phyloP scores from a whole-genome alignment of 2,329 filamentous ascomycete species.

The Xylaria digitata region DNA sequence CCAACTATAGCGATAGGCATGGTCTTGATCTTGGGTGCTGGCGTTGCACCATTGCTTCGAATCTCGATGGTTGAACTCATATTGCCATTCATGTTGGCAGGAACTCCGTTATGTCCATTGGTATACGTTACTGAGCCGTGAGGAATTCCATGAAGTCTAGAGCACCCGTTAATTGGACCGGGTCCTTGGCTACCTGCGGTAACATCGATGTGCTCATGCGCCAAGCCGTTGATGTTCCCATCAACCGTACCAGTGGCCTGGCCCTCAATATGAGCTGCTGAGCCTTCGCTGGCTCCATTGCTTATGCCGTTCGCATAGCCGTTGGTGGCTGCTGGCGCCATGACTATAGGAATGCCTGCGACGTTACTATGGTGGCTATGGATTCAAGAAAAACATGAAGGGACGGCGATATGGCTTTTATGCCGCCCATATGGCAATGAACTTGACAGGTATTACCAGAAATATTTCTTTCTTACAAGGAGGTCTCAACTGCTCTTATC shows the following conservation, averaged over 20 bases:
- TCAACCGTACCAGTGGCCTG: conserved; percentile 43
- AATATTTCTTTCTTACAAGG: not conserved
- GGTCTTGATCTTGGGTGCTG: conserved; percentile 31
- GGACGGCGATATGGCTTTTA: conserved; percentile 43
- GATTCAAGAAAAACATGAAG: conserved; percentile 36
- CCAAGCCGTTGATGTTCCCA: conserved; percentile 38
- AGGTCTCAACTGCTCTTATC: conserved; percentile 14
- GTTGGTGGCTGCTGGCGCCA: conserved; percentile 49
- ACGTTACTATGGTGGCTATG: conserved; percentile 39
- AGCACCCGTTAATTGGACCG: conserved; percentile 28
- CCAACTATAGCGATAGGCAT: conserved; percentile 53
- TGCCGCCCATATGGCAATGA: conserved; percentile 32
- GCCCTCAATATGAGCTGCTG: conserved; percentile 48
- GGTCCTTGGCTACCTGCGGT: conserved; percentile 26
- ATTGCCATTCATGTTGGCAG: conserved; percentile 37
- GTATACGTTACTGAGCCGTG: conserved; percentile 25
- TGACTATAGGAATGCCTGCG: conserved; percentile 42
- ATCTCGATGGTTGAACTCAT: conserved; percentile 21
- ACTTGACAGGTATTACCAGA: conserved; percentile 4
- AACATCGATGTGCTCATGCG: conserved; percentile 27
- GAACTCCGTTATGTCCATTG: conserved; percentile 41
- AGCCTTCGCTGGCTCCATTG: conserved; percentile 42
- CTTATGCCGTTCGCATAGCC: conserved; percentile 44
- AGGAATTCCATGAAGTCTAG: conserved; percentile 20
- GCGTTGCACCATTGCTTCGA: conserved; percentile 7